Conservation (phyloP, 345 rosid species). For the Euclidium syriacum region DNA sequence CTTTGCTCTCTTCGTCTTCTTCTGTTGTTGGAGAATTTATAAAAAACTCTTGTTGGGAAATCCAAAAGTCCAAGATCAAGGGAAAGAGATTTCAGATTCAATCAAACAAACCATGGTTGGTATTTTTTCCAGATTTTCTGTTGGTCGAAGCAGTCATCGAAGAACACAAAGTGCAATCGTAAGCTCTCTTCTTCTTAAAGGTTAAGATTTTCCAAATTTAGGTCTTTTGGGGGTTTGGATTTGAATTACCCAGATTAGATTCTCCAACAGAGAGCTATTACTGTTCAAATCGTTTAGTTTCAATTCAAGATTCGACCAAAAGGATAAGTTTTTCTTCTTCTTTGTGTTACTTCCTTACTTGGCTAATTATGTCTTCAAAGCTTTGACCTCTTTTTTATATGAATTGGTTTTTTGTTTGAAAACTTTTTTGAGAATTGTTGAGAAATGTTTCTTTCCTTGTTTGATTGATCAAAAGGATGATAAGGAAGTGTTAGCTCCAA, state of each 20-base stretch:
- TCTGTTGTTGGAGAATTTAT: background rate
- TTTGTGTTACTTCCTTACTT: background rate
- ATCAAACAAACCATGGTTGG: constrained; percentile 71
- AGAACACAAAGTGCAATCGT: constrained; percentile 87
- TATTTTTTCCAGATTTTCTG: constrained; percentile 82
- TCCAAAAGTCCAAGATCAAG: constrained; percentile 5
- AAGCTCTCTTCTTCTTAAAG: constrained; percentile 19
- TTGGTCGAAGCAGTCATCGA: constrained; percentile 61
- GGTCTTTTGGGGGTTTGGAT: constrained; percentile 14
- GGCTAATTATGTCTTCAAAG: background rate
- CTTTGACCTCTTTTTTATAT: background rate
- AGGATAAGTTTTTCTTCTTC: background rate
- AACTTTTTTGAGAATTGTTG: constrained; percentile 4
- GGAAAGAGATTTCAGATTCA: constrained; percentile 4
- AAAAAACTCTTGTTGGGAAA: constrained; percentile 1
- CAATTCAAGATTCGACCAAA: constrained; percentile 8
- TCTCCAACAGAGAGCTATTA: background rate
- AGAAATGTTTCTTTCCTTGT: background rate
- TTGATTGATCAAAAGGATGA: constrained; percentile 51
- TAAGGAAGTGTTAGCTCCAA: constrained; percentile 59
- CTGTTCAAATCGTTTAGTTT: background rate
- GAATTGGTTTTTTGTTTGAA: background rate
- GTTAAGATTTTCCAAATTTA: background rate
- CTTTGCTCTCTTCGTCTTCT: background rate
- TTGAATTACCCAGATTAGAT: background rate